Evolutionary conservation across 176 grass and related monocot genomes (phyloP), one percentile per base, ranked within the genome.

Genomic region (Eleusine coracana): DNA sequence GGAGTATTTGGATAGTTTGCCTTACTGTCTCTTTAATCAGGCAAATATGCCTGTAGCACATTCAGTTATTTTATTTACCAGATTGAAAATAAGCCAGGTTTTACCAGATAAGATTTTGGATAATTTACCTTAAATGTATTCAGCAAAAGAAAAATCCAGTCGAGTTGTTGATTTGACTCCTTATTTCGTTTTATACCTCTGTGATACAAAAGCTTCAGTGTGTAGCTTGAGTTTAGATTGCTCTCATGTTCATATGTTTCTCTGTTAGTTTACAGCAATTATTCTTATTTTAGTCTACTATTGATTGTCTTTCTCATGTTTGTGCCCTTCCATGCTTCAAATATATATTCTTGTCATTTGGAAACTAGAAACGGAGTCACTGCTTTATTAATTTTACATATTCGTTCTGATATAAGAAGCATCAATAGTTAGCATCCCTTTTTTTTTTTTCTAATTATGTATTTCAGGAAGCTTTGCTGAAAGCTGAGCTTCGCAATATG

Each of bases 401-500:
- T 48, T 73, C 66, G 27, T 79, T 74, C n/a, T 58, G 37, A 36
- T 77, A 44, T 77, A 44, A 44, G 61, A 81, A 9, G 12, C 50
- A 29, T 83, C 37, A 29, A 54, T 34, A 34, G 16, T 27, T 42
- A 15, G 18, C 59, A 56, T 82, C 58, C 17, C 70, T 75, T 71
- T 79, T 84, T 80, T 79, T 84, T 80, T 76, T 40, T 7, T 48
- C 31, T 71, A 56, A 49, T 80, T 78, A 38, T 48, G 31, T 93
- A 44, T 73, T 86, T 48, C 55, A 99, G 96, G 93, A 99, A 92
- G 82, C 89, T 76, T 90, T 99, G 91, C 70, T 99, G 66, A 99
- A 99, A 75, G 72, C 65, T 28, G 96, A 99, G 74, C 87, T 99
- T 74, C 87, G 89, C 55, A 94, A 92, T 86, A 96, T 99, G 96